A percentile compares a stretch with the other conserved stretches of the same genome.
Evolutionary conservation across 371 early-diverging fungal genomes (phyloP).

Genomic region (Saksenaea vasiformis): DNA sequence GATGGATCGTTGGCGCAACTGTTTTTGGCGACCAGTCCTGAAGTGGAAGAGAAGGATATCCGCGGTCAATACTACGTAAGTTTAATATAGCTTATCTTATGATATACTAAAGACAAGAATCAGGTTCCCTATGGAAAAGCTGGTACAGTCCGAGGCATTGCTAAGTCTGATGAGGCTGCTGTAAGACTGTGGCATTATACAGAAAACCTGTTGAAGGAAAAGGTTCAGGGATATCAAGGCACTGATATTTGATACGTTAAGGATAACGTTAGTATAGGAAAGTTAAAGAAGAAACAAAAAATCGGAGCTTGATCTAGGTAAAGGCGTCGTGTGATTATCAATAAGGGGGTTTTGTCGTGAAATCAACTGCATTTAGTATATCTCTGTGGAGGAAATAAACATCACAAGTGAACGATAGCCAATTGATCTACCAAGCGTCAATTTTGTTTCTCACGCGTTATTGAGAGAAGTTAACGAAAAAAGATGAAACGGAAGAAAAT

Average conservation of each 20-base stretch:
- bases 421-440: not conserved
- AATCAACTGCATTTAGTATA: not conserved
- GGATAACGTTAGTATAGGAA: not conserved
- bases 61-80: conserved; percentile 57
- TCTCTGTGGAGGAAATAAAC: not conserved
- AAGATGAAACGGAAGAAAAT: too few species aligned
- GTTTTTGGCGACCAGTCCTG: conserved; percentile 66
- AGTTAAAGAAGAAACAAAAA: not conserved
- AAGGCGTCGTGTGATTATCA: not conserved
- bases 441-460: not conserved
- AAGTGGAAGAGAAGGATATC: conserved; percentile 52
- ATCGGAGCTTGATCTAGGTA: not conserved
- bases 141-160: conserved; percentile 11
- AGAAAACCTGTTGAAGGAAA: conserved; percentile 40
- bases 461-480: too few species aligned
- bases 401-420: not conserved
- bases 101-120: not conserved
- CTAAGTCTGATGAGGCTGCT: conserved; percentile 22
- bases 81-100: conserved; percentile 12
- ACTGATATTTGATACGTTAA: conserved; percentile 21
- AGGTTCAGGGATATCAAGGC: conserved; percentile 35
- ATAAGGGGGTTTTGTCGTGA: not conserved
- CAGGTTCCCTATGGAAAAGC: conserved; percentile 21
- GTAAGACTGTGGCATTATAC: conserved; percentile 40
- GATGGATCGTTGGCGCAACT: conserved; percentile 66